Evolutionary conservation across 140 eudicot genomes (phyloP).

Genomic region (Ambrosia hybrid): DNA sequence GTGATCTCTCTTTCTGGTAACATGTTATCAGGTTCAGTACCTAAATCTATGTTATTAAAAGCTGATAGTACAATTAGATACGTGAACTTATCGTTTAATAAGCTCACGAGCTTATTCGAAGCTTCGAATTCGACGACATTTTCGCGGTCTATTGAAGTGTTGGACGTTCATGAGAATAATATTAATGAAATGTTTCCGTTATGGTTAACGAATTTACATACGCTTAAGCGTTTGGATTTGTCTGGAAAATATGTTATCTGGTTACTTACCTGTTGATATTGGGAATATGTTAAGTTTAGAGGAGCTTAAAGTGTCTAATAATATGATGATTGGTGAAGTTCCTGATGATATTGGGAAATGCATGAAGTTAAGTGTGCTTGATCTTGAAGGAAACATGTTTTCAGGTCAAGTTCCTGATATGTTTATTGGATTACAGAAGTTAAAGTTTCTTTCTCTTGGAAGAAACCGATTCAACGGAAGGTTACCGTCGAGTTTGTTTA

Average conservation of each 20-base stretch:
- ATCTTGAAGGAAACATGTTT: slow-evolving; percentile 59
- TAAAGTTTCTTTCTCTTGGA: slow-evolving; percentile 55
- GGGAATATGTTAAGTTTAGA: slow-evolving; percentile 44
- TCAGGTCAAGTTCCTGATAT: slow-evolving; percentile 62
- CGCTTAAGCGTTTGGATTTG: slow-evolving; percentile 51
- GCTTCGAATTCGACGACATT: slow-evolving; percentile 27
- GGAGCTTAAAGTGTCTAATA: slow-evolving; percentile 62
- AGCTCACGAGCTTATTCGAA: slow-evolving; percentile 55
- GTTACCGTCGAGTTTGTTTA: slow-evolving; percentile 44
- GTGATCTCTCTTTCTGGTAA: slow-evolving; percentile 52
- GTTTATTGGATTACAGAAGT: slow-evolving; percentile 37
- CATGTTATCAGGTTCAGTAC: slow-evolving; percentile 57
- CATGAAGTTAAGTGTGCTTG: slow-evolving; percentile 47
- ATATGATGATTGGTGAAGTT: slow-evolving; percentile 50
- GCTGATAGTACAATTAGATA: background rate
- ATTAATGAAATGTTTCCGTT: slow-evolving; percentile 53
- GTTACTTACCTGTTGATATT: slow-evolving; percentile 44
- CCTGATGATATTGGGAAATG: slow-evolving; percentile 60
- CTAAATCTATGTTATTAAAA: slow-evolving; percentile 13
- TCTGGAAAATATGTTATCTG: slow-evolving; percentile 62
- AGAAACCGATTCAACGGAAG: slow-evolving; percentile 56
- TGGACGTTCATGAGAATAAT: slow-evolving; percentile 66
- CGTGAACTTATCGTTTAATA: slow-evolving; percentile 50
- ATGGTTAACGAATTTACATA: slow-evolving; percentile 47
- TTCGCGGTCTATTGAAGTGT: slow-evolving; percentile 36